Base-by-base conservation (phyloP, 371 early-diverging fungal species). In the Mucor irregularis region DNA sequence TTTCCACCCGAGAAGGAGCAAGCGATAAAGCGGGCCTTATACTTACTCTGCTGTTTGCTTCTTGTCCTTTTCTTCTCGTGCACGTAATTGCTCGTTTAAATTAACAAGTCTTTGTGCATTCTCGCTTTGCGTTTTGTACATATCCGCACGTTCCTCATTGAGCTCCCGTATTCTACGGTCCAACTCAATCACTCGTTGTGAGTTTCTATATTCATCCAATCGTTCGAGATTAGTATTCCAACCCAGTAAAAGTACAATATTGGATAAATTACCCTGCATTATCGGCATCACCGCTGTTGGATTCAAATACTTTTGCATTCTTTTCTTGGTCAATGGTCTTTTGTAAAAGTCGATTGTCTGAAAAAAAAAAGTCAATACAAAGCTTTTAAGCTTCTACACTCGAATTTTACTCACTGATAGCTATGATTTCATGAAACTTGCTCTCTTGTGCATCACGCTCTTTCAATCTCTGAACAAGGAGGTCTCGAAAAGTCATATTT, bases 81-180 rank as follows among this genome's bases (percentile, higher is more conserved):
- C 65, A 50, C 90, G 76, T 55, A 85, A 60, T 26, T 86, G 73
- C 51, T 98, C 96, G 61, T 89, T 91, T 68, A 95, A 70, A 44
- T 88, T 86, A 26, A 98, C 71, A 25, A 98, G 68, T 34, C 95
- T 66, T 64, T 96, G 97, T 9, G 96, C 94, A 74, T 95, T 95
- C 35, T 83, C 82, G 21, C 90, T 90, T 66, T 96, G 95, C 2
- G 89, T 87, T 66, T 92, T 91, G 80, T 95, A 98, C 68, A 95
- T 80, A 49, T 94, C 92, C 5, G 86, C 82, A 21, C 88, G 84
- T 70, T 98, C 97, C 34, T 92, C 88, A 66, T 94, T 93, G 22
- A 98, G 68, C 26, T 76, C 69, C 17, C 73, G 64, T 4, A 94
- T 68, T 58, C 93, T 85, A 25, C 77, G 74, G 66, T 95, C 92